Evolutionary conservation across 148 eudicot genomes (phyloP).

Genomic region (Polygonum maritimum): DNA sequence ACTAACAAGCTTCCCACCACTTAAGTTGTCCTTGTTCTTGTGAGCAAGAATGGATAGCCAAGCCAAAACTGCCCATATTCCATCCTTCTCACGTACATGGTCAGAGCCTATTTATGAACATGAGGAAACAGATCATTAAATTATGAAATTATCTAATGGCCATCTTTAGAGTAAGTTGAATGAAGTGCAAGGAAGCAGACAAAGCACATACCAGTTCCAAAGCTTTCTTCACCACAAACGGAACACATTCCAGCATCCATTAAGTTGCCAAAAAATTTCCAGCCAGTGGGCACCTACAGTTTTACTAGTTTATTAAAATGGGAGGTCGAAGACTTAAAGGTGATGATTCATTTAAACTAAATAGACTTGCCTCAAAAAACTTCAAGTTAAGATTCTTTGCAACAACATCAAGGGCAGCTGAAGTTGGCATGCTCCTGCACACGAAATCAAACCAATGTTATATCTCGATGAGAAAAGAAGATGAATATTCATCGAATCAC

Average conservation of each 20-base stretch:
- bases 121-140: background rate
- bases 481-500: conserved; percentile 1
- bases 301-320: background rate
- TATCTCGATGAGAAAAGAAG: background rate
- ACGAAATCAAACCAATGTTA: conserved; percentile 7
- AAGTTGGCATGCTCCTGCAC: conserved; percentile 97
- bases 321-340: background rate
- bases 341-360: background rate
- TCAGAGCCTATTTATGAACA: conserved; percentile 59
- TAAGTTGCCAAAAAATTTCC: conserved; percentile 94
- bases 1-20: conserved; percentile 68
- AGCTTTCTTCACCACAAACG: conserved; percentile 96
- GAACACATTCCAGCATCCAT: conserved; percentile 98
- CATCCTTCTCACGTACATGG: conserved; percentile 95
- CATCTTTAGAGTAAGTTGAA: background rate
- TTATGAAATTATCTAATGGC: background rate
- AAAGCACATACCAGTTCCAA: conserved; percentile 72
- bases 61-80: conserved; percentile 98
- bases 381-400: conserved; percentile 75
- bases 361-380: conserved; percentile 69
- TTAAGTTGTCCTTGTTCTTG: conserved; percentile 65
- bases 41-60: conserved; percentile 88
- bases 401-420: conserved; percentile 96
- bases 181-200: conserved; percentile 2
- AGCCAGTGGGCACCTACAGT: conserved; percentile 88